Evolutionary conservation across 2,329 filamentous ascomycete genomes (phyloP).

Genomic region (Ophiostoma tasmaniense): DNA sequence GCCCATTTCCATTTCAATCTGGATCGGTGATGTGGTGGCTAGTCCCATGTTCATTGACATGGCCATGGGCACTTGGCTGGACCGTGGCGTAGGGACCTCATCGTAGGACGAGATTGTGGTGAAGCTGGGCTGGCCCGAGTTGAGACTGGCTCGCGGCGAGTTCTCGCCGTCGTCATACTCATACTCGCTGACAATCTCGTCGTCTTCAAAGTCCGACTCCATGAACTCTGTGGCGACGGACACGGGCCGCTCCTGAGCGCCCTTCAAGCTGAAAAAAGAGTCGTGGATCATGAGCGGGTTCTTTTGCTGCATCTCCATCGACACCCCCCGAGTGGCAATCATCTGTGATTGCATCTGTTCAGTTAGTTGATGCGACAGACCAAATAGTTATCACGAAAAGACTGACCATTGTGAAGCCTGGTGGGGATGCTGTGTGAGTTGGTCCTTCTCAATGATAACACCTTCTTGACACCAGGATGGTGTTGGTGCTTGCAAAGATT

Average conservation of each 20-base stretch:
- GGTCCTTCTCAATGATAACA: not conserved
- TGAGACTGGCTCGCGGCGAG: slow-evolving; percentile 58
- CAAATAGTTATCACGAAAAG: not conserved
- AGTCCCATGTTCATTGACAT: slow-evolving; percentile 37
- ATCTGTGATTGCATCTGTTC: slow-evolving; percentile 18
- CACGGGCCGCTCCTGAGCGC: slow-evolving; percentile 47
- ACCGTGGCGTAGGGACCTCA: slow-evolving; percentile 69
- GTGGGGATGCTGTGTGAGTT: not conserved
- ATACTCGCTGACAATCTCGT: slow-evolving; percentile 48
- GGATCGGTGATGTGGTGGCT: slow-evolving; percentile 44
- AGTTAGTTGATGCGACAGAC: too few species aligned
- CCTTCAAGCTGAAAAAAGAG: slow-evolving; percentile 53
- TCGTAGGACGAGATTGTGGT: slow-evolving; percentile 84
- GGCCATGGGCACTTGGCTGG: slow-evolving; percentile 35
- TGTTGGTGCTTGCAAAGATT: not conserved
- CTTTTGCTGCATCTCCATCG: slow-evolving; percentile 47
- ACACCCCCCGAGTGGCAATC: slow-evolving; percentile 26
- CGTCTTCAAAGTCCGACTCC: slow-evolving; percentile 67
- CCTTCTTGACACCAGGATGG: not conserved
- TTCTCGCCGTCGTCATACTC: slow-evolving; percentile 52
- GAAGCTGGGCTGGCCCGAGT: slow-evolving; percentile 67
- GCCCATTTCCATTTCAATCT: slow-evolving; percentile 33
- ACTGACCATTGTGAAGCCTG: not conserved
- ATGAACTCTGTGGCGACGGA: slow-evolving; percentile 70
- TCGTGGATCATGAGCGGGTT: slow-evolving; percentile 36